Evolutionary conservation across 208 protist genomes (phyloP).

Genomic region (Porcisia deanei): DNA sequence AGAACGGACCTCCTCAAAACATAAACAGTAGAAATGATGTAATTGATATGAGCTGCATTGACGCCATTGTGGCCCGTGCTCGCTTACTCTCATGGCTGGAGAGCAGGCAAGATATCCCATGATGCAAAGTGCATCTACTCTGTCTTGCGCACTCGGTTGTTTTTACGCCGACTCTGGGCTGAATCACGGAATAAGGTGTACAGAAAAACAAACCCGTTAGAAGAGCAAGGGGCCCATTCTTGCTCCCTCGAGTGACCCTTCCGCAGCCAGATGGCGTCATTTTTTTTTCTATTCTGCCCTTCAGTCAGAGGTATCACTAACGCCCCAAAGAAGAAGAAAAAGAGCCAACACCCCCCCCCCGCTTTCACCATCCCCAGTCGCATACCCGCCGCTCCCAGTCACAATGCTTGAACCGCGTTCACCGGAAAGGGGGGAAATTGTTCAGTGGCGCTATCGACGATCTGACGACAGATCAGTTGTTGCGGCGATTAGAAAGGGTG

Average conservation of each 20-base stretch:
- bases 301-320: conserved; percentile 3
- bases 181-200: not conserved
- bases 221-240: not conserved
- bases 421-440: not conserved
- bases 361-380: not conserved
- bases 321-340: not conserved
- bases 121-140: not conserved
- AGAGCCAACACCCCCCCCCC: not conserved
- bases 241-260: not conserved
- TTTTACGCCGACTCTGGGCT: not conserved
- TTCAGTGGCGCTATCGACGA: not conserved
- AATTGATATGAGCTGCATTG: not conserved
- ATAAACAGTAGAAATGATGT: not conserved
- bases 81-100: not conserved
- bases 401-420: not conserved
- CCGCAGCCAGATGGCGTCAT: not conserved
- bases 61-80: not conserved
- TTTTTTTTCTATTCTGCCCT: not conserved
- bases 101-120: not conserved
- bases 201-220: not conserved
- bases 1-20: not conserved
- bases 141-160: not conserved
- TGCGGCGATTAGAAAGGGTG: not conserved
- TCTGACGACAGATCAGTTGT: not conserved
- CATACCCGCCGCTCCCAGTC: not conserved